Percentiles rank a stretch among this genome's conserved stretches.
Evolutionary conservation across 345 rosid species (phyloP).

Genomic region (Cardamine occulta): DNA sequence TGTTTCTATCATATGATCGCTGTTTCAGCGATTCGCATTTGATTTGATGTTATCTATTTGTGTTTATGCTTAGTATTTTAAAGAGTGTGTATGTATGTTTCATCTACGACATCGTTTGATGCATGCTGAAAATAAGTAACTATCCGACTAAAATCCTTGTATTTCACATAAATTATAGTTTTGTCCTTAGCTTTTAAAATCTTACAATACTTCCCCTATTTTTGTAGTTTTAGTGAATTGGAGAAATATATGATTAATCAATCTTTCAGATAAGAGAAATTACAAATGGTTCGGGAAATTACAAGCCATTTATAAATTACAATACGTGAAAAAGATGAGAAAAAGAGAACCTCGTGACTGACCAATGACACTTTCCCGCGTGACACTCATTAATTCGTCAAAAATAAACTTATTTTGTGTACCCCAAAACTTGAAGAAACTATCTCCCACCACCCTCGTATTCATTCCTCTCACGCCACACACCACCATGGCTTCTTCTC

Average conservation of each 20-base stretch:
- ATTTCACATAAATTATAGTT: neutral
- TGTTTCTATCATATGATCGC: conserved; percentile 54
- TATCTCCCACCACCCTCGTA: conserved; percentile 34
- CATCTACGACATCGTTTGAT: neutral
- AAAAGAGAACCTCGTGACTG: conserved; percentile 42
- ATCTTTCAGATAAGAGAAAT: conserved; percentile 2
- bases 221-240: conserved; percentile 5
- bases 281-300: conserved; percentile 13
- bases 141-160: neutral
- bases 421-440: conserved; percentile 36
- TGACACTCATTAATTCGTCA: conserved; percentile 39
- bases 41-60: conserved; percentile 21
- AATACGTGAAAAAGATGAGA: conserved; percentile 28
- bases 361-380: conserved; percentile 42
- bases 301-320: conserved; percentile 7
- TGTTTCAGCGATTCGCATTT: conserved; percentile 46
- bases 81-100: neutral
- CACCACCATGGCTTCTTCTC: conserved; percentile 30
- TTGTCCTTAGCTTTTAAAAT: neutral
- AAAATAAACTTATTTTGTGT: conserved; percentile 5
- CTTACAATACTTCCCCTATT: conserved; percentile 14
- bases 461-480: conserved; percentile 39
- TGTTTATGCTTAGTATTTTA: neutral
- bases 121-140: neutral
- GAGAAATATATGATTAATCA: neutral